These are phyloP conservation scores for Citrus inodora DNA, from an alignment of 345 rosid species.

Conservation along the genomic window DNA sequence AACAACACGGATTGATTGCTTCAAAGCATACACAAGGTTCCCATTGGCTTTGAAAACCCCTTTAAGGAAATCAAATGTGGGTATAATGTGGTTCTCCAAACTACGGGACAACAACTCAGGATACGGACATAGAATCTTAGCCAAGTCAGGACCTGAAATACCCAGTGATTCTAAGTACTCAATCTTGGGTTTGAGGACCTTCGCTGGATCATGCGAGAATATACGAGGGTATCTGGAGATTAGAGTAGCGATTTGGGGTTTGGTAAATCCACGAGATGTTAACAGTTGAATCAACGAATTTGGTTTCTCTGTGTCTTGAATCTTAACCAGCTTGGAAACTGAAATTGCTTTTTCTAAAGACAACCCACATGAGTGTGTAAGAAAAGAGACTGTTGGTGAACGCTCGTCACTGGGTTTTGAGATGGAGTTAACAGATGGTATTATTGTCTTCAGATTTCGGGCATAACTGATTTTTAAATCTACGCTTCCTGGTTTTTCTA, in stretches of 20 bases:
- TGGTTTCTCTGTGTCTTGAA: constrained; percentile 9
- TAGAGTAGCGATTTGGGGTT: constrained; percentile 16
- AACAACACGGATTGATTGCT: neutral
- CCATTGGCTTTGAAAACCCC: constrained; percentile 18
- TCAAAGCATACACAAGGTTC: constrained; percentile 13
- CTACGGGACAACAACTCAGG: neutral
- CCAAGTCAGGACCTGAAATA: constrained; percentile 10
- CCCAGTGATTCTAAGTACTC: constrained; percentile 27
- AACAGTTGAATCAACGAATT: constrained; percentile 22
- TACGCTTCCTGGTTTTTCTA: neutral
- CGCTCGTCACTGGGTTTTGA: neutral
- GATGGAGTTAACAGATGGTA: neutral
- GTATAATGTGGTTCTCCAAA: constrained; percentile 17
- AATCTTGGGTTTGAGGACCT: constrained; percentile 28
- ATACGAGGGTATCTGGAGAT: constrained; percentile 12
- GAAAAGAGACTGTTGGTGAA: constrained; percentile 19
- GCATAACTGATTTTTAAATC: neutral
- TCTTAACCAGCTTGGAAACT: constrained; percentile 11
- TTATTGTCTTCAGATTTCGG: neutral
- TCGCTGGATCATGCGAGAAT: constrained; percentile 6
- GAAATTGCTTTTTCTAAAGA: constrained; percentile 19
- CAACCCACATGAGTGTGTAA: constrained; percentile 25
- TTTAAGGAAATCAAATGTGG: constrained; percentile 21
- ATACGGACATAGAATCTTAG: constrained; percentile 6
- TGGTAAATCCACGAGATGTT: constrained; percentile 18